Evolutionary conservation across 2,329 filamentous ascomycete species (phyloP).

Genomic region (Paraphoma sp.): DNA sequence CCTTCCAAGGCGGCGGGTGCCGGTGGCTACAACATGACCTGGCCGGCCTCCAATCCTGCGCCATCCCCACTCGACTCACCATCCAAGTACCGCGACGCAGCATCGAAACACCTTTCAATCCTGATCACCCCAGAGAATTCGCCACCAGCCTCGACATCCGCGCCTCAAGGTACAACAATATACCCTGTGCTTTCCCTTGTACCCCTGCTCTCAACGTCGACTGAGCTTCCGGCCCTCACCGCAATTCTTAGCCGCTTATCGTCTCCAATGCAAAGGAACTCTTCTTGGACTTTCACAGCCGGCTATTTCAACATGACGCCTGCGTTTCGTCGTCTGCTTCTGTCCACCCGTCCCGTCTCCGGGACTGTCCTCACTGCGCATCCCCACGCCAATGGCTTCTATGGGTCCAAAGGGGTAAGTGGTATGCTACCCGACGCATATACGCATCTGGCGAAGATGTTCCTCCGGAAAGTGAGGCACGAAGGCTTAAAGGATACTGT

Average conservation of each 20-base stretch:
- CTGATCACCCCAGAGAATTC: slow-evolving; percentile 65
- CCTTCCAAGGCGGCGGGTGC: slow-evolving; percentile 61
- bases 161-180: slow-evolving; percentile 61
- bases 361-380: slow-evolving; percentile 92
- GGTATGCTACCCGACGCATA: slow-evolving; percentile 92
- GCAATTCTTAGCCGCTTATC: slow-evolving; percentile 76
- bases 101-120: slow-evolving; percentile 70
- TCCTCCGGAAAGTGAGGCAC: slow-evolving; percentile 69
- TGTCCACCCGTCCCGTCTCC: slow-evolving; percentile 71
- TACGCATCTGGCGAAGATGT: slow-evolving; percentile 82
- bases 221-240: slow-evolving; percentile 83
- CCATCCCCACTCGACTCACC: slow-evolving; percentile 77
- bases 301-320: slow-evolving; percentile 98
- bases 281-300: slow-evolving; percentile 94
- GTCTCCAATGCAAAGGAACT: slow-evolving; percentile 67
- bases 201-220: slow-evolving; percentile 84
- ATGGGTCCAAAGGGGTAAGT: slow-evolving; percentile 83
- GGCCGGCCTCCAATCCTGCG: slow-evolving; percentile 77
- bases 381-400: slow-evolving; percentile 95
- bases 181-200: slow-evolving; percentile 91
- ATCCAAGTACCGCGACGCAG: slow-evolving; percentile 70
- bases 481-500: slow-evolving; percentile 66
- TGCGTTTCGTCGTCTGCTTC: slow-evolving; percentile 77
- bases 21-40: slow-evolving; percentile 65
- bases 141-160: slow-evolving; percentile 14